Evolutionary conservation across 805 yeast genomes (phyloP).

Genomic region (Teunomyces funiuensis): DNA sequence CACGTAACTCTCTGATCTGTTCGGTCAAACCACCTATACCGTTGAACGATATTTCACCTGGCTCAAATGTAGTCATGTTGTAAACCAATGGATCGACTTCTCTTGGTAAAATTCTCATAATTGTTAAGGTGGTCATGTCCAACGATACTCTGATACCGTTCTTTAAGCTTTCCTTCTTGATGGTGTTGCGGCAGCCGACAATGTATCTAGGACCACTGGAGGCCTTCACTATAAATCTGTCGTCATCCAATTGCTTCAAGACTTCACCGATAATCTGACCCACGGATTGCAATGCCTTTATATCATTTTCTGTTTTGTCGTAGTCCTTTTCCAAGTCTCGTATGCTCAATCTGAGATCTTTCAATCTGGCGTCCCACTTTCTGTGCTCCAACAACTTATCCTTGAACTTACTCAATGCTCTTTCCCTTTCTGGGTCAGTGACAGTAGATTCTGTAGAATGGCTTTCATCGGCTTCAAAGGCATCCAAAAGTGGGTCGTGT

Average conservation of each 20-base stretch:
- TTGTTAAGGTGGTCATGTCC: constrained; percentile 96
- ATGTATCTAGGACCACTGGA: constrained; percentile 96
- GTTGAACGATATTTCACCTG: constrained; percentile 93
- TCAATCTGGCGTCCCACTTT: constrained; percentile 89
- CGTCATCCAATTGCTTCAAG: constrained; percentile 90
- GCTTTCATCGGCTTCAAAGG: constrained; percentile 46
- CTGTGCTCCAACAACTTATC: constrained; percentile 88
- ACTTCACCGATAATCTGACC: constrained; percentile 98
- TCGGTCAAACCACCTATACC: constrained; percentile 96
- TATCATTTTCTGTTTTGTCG: constrained; percentile 94
- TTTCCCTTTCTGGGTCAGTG: constrained; percentile 69
- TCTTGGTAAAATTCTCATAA: constrained; percentile 95
- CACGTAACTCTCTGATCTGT: constrained; percentile 94
- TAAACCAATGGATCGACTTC: constrained; percentile 98
- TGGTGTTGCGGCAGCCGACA: constrained; percentile 94
- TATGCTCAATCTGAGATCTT: constrained; percentile 77
- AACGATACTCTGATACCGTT: constrained; percentile 96
- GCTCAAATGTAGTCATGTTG: constrained; percentile 96
- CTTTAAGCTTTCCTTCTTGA: constrained; percentile 75
- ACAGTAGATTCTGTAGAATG: constrained; percentile 20
- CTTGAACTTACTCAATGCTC: constrained; percentile 76
- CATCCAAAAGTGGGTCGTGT: constrained; percentile 70
- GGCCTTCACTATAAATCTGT: constrained; percentile 92
- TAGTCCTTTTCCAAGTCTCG: constrained; percentile 80
- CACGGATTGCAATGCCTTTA: constrained; percentile 93